Evolutionary conservation across 768 basidiomycete genomes (phyloP), one percentile per base, ranked within the genome.

Genomic region (Polyporus arcularius): DNA sequence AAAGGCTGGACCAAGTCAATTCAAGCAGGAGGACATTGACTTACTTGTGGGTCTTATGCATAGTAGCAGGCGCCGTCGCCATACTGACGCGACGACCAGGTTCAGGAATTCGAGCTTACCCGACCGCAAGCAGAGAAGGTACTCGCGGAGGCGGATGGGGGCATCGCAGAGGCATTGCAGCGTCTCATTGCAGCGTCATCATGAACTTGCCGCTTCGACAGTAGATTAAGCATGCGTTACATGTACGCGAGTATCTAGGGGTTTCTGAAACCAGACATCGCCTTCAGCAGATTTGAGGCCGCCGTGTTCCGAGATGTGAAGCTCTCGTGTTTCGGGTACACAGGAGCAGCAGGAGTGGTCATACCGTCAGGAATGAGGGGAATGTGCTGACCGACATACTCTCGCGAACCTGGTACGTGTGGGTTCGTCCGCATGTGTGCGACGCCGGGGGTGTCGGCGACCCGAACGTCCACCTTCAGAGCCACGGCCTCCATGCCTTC

Each of bases 21-120:
- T 78, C 7, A 87, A 87, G 69, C 77, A 80, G 38, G 87, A 87
- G 61, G 87, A 89, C 65, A 73, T 89, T 1, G 87, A 90, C 52
- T 63, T 88, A 8, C 81, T 90, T 51, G 88, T 89, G 63, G 62
- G 83, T 58, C 7, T 73, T 30, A 46, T 39, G 11, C 2, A 2
- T 16, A 9, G 16, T 4, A 43, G 18, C 11, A 7, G 10, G 4
- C 26, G 6, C 10, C 21, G 59, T 28, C 57, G 21, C 32, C 31
- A 14, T 43, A 54, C 41, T 41, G n/a, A 38, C 11, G n/a, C 48
- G 46, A 49, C 9, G 4, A 53, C 11, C 54, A 88, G 87, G 78
- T 87, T 11, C 76, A 79, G 62, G 87, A 90, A 73, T 82, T 90
- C 58, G 88, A 89, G 65, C 81, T 87, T 53, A 68, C 85, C 1